Conservation (phyloP, 352 stramenopile species). For the Phytophthora megakarya region DNA sequence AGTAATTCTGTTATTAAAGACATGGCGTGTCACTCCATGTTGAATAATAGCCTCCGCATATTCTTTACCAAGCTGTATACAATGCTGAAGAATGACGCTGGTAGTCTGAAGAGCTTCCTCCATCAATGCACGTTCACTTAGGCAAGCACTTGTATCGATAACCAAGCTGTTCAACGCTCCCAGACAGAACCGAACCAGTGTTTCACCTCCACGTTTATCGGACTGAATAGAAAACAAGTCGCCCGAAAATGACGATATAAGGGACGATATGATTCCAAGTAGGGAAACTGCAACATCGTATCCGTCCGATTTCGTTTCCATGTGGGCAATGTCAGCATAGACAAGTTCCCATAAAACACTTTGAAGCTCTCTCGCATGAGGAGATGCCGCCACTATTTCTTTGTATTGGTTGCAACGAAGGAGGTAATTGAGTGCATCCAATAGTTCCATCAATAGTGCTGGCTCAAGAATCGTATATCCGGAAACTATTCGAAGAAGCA, state of each 20-base stretch:
- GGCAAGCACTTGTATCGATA: not conserved
- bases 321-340: constrained; percentile 6
- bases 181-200: constrained; percentile 20
- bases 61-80: constrained; percentile 24
- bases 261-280: constrained; percentile 17
- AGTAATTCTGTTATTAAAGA: constrained; percentile 10
- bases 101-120: constrained; percentile 28
- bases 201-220: constrained; percentile 4
- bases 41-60: constrained; percentile 28
- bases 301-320: constrained; percentile 1
- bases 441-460: constrained; percentile 23
- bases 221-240: constrained; percentile 19
- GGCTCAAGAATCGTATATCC: constrained; percentile 23
- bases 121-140: constrained; percentile 11
- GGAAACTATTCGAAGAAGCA: constrained; percentile 32
- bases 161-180: constrained; percentile 9
- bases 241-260: constrained; percentile 13
- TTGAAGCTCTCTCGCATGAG: constrained; percentile 17
- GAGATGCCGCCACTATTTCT: constrained; percentile 22
- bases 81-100: constrained; percentile 27
- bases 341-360: constrained; percentile 28
- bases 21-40: constrained; percentile 17
- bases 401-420: constrained; percentile 27
- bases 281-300: constrained; percentile 24
- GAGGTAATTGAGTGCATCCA: constrained; percentile 31